Percentiles rank a stretch among this genome's conserved stretches.
These are phyloP conservation scores for Aspergillus fructus DNA, from an alignment of 2,329 filamentous ascomycete genomes.

Conservation along the genomic window DNA sequence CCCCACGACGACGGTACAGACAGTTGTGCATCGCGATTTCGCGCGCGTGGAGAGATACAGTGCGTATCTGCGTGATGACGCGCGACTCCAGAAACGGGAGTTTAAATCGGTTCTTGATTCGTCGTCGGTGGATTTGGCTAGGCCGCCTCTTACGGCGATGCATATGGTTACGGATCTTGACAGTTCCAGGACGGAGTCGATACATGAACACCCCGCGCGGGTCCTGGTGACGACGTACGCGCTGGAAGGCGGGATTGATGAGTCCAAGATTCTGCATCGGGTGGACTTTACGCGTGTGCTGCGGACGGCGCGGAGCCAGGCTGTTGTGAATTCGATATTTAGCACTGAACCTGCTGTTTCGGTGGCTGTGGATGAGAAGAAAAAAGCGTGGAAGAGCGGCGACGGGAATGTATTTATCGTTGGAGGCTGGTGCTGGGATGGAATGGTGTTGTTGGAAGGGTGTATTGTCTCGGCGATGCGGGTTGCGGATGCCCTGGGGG, in stretches of 20 bases:
- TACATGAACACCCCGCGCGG: slow-evolving; percentile 53
- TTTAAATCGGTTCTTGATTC: not conserved
- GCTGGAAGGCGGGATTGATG: slow-evolving; percentile 37
- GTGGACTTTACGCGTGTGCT: slow-evolving; percentile 55
- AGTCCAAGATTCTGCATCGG: slow-evolving; percentile 44
- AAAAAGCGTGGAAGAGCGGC: slow-evolving; percentile 3
- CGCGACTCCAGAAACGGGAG: not conserved
- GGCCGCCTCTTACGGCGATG: slow-evolving; percentile 7
- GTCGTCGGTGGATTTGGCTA: not conserved
- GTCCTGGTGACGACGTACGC: slow-evolving; percentile 56
- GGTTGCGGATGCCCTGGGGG: slow-evolving; percentile 2
- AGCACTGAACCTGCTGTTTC: not conserved
- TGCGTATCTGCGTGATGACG: not conserved
- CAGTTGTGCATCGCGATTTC: slow-evolving; percentile 46
- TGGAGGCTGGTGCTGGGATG: slow-evolving; percentile 13
- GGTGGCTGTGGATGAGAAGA: no score
- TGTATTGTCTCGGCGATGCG: slow-evolving; percentile 11
- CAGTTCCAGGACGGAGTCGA: slow-evolving; percentile 48
- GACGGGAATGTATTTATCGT: slow-evolving; percentile 5
- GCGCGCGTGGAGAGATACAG: not conserved
- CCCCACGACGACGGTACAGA: slow-evolving; percentile 44
- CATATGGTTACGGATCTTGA: slow-evolving; percentile 23
- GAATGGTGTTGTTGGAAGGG: slow-evolving; percentile 11
- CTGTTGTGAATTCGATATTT: not conserved
- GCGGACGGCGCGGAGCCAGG: slow-evolving; percentile 49